These are phyloP conservation scores for Lablab purpureus DNA, from an alignment of 306 rosid species.

Conservation along the genomic window DNA sequence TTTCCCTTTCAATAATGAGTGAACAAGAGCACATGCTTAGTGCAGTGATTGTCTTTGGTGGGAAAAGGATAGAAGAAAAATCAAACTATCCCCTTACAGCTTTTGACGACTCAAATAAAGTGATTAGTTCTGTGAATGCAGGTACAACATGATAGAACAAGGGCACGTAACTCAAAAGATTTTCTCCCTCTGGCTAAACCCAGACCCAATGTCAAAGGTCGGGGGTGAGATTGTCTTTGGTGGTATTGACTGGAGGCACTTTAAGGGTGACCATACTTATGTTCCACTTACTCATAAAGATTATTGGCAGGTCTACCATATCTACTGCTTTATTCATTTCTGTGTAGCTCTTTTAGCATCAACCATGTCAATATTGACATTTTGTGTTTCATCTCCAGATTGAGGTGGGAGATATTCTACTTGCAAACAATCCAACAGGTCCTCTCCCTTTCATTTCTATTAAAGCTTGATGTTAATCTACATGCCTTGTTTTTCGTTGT, in stretches of 20 bases:
- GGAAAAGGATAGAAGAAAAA: background rate
- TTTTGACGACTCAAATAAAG: background rate
- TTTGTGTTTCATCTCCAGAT: constrained; percentile 38
- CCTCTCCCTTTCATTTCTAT: constrained; percentile 24
- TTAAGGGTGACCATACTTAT: constrained; percentile 80
- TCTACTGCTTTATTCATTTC: background rate
- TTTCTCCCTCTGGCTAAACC: constrained; percentile 58
- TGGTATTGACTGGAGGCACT: constrained; percentile 63
- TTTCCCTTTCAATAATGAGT: constrained; percentile 7
- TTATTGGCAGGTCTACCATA: constrained; percentile 82
- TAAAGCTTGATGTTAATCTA: background rate
- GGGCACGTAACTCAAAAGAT: constrained; percentile 46
- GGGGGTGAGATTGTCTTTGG: constrained; percentile 65
- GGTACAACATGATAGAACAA: constrained; percentile 57
- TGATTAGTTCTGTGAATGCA: constrained; percentile 36
- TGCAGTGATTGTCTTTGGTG: constrained; percentile 6
- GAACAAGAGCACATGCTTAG: background rate
- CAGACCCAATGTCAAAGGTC: constrained; percentile 46
- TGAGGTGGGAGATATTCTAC: constrained; percentile 41
- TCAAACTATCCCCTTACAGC: background rate
- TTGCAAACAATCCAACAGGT: constrained; percentile 46
- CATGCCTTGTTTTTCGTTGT: constrained; percentile 3
- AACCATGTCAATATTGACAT: constrained; percentile 33
- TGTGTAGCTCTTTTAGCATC: constrained; percentile 6
- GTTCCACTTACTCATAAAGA: constrained; percentile 82